Percentiles rank a stretch among this genome's conserved stretches.
These are phyloP conservation scores for Stachybotrys echinatus DNA, from an alignment of 2,329 filamentous ascomycete species.

Conservation along the genomic window DNA sequence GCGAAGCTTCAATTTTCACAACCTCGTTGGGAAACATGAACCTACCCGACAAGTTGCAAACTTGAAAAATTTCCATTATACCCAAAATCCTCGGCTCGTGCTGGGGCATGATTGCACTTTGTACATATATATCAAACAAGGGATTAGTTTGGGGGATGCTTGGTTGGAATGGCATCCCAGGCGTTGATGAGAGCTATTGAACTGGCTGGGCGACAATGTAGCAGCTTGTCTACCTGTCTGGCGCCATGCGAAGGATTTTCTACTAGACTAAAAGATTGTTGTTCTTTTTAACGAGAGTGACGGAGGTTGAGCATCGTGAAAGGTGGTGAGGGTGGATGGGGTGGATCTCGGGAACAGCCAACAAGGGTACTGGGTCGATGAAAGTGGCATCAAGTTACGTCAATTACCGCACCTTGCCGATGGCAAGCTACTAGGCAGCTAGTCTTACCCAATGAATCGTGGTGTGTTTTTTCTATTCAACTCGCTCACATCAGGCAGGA, in stretches of 20 bases:
- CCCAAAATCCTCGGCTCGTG: not conserved
- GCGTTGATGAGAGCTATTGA: conserved; percentile 11
- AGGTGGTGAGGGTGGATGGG: not conserved
- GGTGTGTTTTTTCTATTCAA: no score
- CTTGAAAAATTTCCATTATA: not conserved
- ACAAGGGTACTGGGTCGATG: no score
- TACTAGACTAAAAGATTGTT: not conserved
- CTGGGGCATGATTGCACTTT: conserved; percentile 5
- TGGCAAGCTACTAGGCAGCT: no score
- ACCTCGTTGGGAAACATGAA: not conserved
- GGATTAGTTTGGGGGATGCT: conserved; percentile 13
- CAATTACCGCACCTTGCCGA: no score
- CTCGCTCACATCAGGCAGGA: no score
- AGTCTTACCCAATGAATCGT: no score
- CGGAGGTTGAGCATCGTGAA: not conserved
- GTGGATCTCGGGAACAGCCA: no score
- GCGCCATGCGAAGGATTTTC: not conserved
- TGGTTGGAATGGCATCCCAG: conserved; percentile 13
- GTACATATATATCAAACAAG: conserved; percentile 20
- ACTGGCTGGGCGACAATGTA: not conserved
- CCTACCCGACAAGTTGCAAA: not conserved
- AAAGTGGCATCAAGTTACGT: no score
- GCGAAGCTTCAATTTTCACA: not conserved
- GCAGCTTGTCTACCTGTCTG: not conserved
- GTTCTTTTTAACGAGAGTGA: not conserved